Conservation (phyloP, 441 rosid genomes). For the Melastoma candidum region DNA sequence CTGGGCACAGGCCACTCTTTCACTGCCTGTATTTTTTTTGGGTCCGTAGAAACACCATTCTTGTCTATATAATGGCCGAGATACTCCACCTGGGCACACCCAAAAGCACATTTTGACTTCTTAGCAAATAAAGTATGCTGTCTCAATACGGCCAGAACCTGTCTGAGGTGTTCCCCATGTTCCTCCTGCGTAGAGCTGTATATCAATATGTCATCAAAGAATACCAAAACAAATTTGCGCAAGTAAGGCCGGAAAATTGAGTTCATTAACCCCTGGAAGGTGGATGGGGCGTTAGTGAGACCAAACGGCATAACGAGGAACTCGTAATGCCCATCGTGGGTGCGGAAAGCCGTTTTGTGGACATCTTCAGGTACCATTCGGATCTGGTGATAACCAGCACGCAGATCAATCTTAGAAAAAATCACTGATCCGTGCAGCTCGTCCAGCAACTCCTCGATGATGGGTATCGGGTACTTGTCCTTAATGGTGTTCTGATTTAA, state of each 20-base stretch:
- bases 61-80: not conserved
- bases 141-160: not conserved
- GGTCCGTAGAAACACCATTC: not conserved
- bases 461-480: not conserved
- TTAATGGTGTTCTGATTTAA: not conserved
- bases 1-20: no score
- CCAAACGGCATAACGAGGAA: no score
- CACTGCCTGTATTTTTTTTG: no score
- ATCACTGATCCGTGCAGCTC: not conserved
- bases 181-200: not conserved
- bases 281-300: no score
- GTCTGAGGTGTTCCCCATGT: not conserved
- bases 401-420: not conserved
- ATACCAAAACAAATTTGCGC: no score
- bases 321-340: no score
- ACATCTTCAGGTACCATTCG: no score
- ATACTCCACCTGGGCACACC: not conserved
- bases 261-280: no score
- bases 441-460: not conserved
- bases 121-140: not conserved
- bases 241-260: no score
- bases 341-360: no score
- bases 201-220: not conserved
- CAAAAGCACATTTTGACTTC: not conserved
- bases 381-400: no score